phyloP scores from a whole-genome alignment of 805 yeast genomes.

The Jamesozyma rosinii region DNA sequence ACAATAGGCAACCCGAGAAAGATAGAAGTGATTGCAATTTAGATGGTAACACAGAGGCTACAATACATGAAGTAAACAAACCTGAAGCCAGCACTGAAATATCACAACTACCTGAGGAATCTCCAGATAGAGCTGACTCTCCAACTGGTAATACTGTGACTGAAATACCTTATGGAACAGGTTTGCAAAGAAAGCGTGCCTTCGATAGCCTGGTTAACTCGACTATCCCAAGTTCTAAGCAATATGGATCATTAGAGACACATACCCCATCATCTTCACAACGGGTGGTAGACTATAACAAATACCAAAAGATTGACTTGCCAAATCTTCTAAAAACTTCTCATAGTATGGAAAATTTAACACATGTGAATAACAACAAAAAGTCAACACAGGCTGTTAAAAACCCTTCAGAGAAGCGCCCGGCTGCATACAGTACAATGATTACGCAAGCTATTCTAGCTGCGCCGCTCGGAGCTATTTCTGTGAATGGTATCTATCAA shows the following conservation, averaged over 20 bases:
- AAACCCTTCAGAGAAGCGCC: constrained; percentile 50
- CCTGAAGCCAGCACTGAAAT: neutral
- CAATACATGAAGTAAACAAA: neutral
- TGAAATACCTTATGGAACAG: neutral
- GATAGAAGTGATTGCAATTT: neutral
- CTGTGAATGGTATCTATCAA: constrained; percentile 80
- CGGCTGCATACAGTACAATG: constrained; percentile 93
- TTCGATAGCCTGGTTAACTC: neutral
- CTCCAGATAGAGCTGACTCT: neutral
- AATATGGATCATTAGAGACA: neutral
- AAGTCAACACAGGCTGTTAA: neutral
- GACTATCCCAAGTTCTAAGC: neutral
- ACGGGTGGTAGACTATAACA: neutral
- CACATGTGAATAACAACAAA: neutral
- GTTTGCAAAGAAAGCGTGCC: neutral
- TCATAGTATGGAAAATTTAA: neutral
- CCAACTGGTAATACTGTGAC: neutral
- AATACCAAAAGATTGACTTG: neutral
- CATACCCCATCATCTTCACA: neutral
- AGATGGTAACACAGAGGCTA: neutral
- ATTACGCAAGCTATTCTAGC: constrained; percentile 92
- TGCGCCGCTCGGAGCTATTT: constrained; percentile 73
- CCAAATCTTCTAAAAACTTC: too few relatives aligned
- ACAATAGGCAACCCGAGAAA: neutral
- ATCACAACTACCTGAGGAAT: neutral